phyloP scores from a whole-genome alignment of 2,329 filamentous ascomycete genomes.

The Triangularia verruculosa region DNA sequence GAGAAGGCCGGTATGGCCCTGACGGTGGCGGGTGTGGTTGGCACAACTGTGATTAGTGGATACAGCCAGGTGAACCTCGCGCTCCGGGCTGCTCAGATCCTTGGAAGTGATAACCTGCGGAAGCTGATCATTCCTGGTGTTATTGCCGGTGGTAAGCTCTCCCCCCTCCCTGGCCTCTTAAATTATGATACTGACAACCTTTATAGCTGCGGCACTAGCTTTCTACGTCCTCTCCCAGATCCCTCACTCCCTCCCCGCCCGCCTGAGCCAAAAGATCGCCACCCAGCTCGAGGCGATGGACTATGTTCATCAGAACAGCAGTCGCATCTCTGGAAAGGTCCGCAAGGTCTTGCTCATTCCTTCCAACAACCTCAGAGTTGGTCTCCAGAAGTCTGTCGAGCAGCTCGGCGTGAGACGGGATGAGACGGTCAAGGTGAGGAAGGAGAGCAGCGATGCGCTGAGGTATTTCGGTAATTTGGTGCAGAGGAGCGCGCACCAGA shows the following conservation, averaged over 20 bases:
- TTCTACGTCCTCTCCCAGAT: conserved; percentile 85
- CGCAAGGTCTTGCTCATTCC: conserved; percentile 86
- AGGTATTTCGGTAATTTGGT: conserved; percentile 91
- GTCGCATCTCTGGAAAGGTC: conserved; percentile 79
- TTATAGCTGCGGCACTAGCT: conserved; percentile 65
- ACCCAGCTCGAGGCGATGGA: conserved; percentile 77
- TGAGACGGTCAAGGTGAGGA: conserved; percentile 76
- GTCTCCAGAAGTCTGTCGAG: conserved; percentile 81
- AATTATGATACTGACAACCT: conserved; percentile 30
- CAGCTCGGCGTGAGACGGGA: conserved; percentile 75
- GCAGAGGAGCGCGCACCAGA: conserved; percentile 57
- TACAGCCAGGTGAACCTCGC: conserved; percentile 88
- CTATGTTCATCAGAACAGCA: conserved; percentile 86
- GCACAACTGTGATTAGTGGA: conserved; percentile 76
- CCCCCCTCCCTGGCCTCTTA: conserved; percentile 7
- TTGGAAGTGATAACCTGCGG: conserved; percentile 78
- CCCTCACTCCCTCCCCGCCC: conserved; percentile 81
- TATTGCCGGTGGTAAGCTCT: conserved; percentile 63
- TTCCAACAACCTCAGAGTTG: conserved; percentile 78
- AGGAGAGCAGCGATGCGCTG: conserved; percentile 79
- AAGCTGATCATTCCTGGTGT: conserved; percentile 78
- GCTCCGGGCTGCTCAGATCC: conserved; percentile 72
- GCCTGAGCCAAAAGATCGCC: conserved; percentile 81
- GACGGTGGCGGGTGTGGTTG: conserved; percentile 83
- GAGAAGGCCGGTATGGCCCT: conserved; percentile 97